Base-by-base conservation (phyloP, 805 yeast species). In the Kodamaea kakaduensis region DNA sequence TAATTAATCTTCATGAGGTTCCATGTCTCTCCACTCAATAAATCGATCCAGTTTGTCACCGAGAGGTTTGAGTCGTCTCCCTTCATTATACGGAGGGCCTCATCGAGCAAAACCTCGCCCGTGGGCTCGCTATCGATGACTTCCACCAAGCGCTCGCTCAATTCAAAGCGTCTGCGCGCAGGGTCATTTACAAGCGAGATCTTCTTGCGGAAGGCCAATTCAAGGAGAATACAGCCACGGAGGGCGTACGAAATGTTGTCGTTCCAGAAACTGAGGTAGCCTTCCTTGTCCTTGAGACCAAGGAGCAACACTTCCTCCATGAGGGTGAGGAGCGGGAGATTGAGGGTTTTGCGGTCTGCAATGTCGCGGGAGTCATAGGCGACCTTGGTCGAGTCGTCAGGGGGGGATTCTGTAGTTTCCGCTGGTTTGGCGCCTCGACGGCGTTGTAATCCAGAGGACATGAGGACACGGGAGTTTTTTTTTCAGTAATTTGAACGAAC, bases 11-110 rank as follows among this genome's bases (percentile, higher is more conserved):
- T 93, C 77, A 89, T 74, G 48, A 93, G 66, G 61, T 90, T 93
- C 98, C 98, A 93, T 4, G 98, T 93, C 59, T 93, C 98, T 29
- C 94, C 98, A 43, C 88, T 77, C 43, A 93, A 73, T 40, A 90
- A 73, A 58, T 93, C 97, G 47, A 93, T 86, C 98, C 98, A 93
- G 46, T 80, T 80, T 26, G 84, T 73, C 28, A 93, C 89, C 21
- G 87, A 75, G 51, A 86, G 69, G 49, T 77, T 73, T 34, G 85
- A 81, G 41, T 82, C 89, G 55, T 86, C 93, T 42, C 73, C 73
- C 54, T 86, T 86, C 85, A 93, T 93, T 51, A 89, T 69, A 56
- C 83, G 87, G 51, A 93, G 67, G 6, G 97, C 84, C 63, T 93
- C 98, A 64, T 93, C 98, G 43, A 93, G 68, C 50, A 93, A 71